phyloP scores from a whole-genome alignment of 371 early-diverging fungal genomes.

The Mortierella sp. region DNA sequence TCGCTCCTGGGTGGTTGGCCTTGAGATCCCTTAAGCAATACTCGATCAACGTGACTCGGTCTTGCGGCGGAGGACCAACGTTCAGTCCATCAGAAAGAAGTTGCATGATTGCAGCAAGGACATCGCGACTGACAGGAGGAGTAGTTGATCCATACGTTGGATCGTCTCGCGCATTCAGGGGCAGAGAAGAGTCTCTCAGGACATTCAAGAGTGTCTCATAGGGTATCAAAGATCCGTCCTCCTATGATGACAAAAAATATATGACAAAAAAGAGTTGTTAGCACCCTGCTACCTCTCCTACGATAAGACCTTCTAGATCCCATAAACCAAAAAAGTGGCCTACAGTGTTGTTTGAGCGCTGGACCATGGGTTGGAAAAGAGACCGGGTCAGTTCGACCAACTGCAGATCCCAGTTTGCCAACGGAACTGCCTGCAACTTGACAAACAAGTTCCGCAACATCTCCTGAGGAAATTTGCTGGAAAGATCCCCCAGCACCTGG shows the following conservation, averaged over 20 bases:
- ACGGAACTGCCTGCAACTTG: constrained; percentile 54
- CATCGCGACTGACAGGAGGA: constrained; percentile 40
- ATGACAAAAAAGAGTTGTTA: background rate
- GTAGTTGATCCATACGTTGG: constrained; percentile 29
- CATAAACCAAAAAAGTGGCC: background rate
- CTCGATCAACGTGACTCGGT: constrained; percentile 37
- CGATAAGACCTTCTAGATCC: background rate
- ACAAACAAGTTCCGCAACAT: constrained; percentile 52
- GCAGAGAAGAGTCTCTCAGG: constrained; percentile 50
- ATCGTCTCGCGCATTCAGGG: constrained; percentile 42
- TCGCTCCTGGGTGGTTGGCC: constrained; percentile 57
- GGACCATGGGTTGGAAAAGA: constrained; percentile 55
- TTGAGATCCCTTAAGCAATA: constrained; percentile 54
- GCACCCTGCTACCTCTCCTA: background rate
- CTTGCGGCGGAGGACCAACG: constrained; percentile 45
- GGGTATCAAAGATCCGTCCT: constrained; percentile 51
- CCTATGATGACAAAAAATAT: constrained; percentile 13
- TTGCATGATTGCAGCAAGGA: constrained; percentile 38
- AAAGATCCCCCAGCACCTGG: constrained; percentile 59
- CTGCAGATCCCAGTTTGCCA: constrained; percentile 55
- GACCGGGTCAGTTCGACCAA: constrained; percentile 50
- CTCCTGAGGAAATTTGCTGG: constrained; percentile 46
- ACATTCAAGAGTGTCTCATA: constrained; percentile 59
- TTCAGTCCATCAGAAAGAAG: constrained; percentile 53
- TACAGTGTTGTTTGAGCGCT: constrained; percentile 44